Evolutionary conservation across 192 early-diverging fungal genomes (phyloP).

Genomic region (Mortierella alpina): DNA sequence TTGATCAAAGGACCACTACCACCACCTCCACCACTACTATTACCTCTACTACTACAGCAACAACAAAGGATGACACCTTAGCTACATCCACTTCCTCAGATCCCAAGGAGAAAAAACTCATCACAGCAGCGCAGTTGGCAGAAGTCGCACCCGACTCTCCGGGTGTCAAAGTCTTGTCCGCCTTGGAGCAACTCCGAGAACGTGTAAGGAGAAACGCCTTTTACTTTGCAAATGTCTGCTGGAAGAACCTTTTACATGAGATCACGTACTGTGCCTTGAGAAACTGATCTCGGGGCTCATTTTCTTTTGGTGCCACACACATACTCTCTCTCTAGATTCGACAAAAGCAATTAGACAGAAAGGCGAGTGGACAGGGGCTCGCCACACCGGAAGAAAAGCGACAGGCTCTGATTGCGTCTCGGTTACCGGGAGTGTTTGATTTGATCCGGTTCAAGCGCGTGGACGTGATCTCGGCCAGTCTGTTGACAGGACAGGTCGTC

Average conservation of each 20-base stretch:
- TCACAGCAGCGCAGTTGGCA: background rate
- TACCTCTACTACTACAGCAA: background rate
- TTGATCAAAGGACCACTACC: background rate
- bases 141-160: conserved; percentile 1
- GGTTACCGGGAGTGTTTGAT: conserved; percentile 40
- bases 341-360: conserved; percentile 28
- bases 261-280: no score
- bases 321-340: conserved; percentile 17
- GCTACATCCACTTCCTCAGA: background rate
- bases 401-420: conserved; percentile 11
- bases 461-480: conserved; percentile 25
- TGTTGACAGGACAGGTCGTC: conserved; percentile 26
- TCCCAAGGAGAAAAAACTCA: background rate
- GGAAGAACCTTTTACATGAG: no score
- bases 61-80: background rate
- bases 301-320: background rate
- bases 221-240: background rate
- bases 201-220: conserved; percentile 6
- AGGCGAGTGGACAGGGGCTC: background rate
- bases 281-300: no score
- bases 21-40: no score
- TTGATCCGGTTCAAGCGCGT: conserved; percentile 46
- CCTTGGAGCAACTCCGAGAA: conserved; percentile 40
- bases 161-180: conserved; percentile 5
- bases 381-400: conserved; percentile 31